These are phyloP conservation scores for Nissolia schottii DNA, from an alignment of 306 rosid genomes.

Conservation along the genomic window DNA sequence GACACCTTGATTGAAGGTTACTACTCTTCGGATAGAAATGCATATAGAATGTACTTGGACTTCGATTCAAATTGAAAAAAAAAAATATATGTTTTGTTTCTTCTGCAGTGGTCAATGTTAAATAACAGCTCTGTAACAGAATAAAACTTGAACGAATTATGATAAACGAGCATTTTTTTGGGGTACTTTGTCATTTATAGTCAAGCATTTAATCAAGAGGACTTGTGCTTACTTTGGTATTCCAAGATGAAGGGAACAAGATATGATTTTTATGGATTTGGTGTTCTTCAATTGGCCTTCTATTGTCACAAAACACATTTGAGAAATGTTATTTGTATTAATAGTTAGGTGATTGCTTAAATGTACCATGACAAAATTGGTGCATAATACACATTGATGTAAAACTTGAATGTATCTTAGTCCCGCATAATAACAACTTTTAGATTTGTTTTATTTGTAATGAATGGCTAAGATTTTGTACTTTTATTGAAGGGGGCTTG, in stretches of 20 bases:
- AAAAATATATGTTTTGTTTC: not conserved
- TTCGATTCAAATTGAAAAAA: constrained; percentile 36
- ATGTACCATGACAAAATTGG: no score
- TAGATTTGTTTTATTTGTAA: no score
- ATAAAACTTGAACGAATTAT: not conserved
- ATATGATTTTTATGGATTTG: no score
- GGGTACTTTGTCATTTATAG: not conserved
- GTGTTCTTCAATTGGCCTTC: not conserved
- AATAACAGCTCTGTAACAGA: not conserved
- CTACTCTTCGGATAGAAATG: constrained; percentile 73
- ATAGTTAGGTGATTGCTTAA: no score
- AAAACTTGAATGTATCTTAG: no score
- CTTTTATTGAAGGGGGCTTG: no score
- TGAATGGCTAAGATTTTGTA: no score
- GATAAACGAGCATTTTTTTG: not conserved
- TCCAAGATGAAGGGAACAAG: not conserved
- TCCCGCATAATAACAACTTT: no score
- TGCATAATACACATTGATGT: no score
- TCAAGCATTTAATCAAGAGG: not conserved
- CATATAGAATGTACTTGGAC: constrained; percentile 80
- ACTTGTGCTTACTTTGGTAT: not conserved
- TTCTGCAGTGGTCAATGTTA: not conserved
- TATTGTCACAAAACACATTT: no score
- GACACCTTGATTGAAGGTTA: constrained; percentile 61
- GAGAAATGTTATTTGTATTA: no score